Evolutionary conservation across 2,329 filamentous ascomycete species (phyloP).

Genomic region (Colletotrichum kahawae): DNA sequence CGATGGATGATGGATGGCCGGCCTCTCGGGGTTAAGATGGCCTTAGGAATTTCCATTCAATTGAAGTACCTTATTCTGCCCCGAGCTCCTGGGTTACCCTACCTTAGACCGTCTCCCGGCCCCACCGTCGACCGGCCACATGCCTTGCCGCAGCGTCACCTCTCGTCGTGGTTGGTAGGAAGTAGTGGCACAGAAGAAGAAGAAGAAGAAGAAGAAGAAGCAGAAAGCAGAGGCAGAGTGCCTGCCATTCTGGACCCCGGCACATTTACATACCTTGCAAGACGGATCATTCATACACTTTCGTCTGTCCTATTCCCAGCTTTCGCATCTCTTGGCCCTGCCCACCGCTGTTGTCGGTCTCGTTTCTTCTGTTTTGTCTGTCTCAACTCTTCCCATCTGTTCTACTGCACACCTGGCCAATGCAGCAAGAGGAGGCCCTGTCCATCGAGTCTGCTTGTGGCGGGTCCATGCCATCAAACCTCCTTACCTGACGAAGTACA

Average conservation of each 20-base stretch:
- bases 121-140: constrained; percentile 6
- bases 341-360: neutral
- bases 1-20: neutral
- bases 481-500: neutral
- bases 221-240: neutral
- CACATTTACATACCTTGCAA: neutral
- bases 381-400: neutral
- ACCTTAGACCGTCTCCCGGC: neutral
- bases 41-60: neutral
- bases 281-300: neutral
- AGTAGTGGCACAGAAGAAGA: neutral
- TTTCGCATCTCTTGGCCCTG: neutral
- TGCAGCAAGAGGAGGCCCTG: neutral
- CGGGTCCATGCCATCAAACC: neutral
- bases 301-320: neutral
- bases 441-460: neutral
- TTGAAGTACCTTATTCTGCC: neutral
- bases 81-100: neutral
- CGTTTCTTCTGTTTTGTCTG: neutral
- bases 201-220: neutral
- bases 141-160: constrained; percentile 1
- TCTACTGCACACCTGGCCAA: neutral
- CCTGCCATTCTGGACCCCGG: neutral
- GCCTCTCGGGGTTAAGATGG: neutral
- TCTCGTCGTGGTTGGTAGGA: neutral